Conservation (phyloP, 345 rosid genomes). For the Gossypium longicalyx region DNA sequence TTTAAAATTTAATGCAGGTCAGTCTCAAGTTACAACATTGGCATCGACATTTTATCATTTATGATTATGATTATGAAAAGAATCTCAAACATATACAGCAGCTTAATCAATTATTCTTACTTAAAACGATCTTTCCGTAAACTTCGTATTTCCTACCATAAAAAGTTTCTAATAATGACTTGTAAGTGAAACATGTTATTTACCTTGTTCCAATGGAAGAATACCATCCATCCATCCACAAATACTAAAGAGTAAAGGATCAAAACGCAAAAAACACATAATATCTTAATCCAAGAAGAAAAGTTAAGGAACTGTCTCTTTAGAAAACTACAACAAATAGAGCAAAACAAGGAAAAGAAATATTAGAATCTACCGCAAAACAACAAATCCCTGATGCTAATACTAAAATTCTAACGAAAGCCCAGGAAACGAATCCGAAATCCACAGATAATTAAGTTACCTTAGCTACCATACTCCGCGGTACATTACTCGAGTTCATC, state of each 20-base stretch:
- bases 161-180: neutral
- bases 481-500: conserved; percentile 30
- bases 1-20: neutral
- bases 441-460: conserved; percentile 27
- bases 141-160: neutral
- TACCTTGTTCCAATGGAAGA: neutral
- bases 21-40: neutral
- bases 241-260: neutral
- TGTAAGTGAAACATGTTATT: neutral
- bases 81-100: neutral
- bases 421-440: neutral
- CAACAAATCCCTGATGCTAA: neutral
- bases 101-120: neutral
- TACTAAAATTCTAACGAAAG: neutral
- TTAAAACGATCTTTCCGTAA: no score
- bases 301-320: neutral
- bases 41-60: neutral
- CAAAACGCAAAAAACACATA: neutral
- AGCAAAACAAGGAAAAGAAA: neutral
- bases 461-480: conserved; percentile 39
- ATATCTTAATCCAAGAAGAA: neutral
- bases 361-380: neutral
- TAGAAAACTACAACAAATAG: neutral
- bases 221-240: neutral
- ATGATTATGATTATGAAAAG: neutral